Percentiles rank a stretch among this genome's conserved stretches.
Conservation (phyloP, 495 filamentous ascomycete genomes). For the Achaetomiella virescens region DNA sequence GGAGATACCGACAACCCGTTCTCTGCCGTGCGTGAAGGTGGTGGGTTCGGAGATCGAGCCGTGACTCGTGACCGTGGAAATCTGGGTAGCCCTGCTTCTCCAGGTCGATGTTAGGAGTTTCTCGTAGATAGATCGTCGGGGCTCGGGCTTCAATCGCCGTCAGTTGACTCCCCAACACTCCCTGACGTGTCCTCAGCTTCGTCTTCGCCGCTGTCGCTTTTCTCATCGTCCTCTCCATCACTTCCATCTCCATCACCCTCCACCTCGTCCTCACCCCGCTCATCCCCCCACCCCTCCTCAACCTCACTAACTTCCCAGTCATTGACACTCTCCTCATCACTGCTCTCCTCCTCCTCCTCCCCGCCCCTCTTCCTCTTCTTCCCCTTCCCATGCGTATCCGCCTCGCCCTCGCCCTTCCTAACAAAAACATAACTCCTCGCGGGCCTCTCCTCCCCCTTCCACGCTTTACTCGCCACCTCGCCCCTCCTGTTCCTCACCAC, state of each 20-base stretch:
- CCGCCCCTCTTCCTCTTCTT: conserved; percentile 35
- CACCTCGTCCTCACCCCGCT: conserved; percentile 3
- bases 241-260: neutral
- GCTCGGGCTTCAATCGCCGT: too few species aligned
- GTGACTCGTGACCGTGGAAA: too few species aligned
- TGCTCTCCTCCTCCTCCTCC: conserved; percentile 21
- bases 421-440: conserved; percentile 78
- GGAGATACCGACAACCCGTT: too few species aligned
- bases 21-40: too few species aligned
- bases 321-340: conserved; percentile 6
- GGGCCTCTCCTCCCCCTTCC: conserved; percentile 72
- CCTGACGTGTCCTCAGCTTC: neutral
- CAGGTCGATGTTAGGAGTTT: too few species aligned
- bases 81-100: too few species aligned
- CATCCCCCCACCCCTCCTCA: conserved; percentile 6
- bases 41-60: too few species aligned
- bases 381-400: conserved; percentile 36
- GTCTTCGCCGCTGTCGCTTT: neutral
- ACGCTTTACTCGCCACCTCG: conserved; percentile 40
- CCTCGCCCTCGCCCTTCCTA: conserved; percentile 40
- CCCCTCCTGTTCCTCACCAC: conserved; percentile 58
- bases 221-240: neutral
- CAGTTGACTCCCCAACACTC: too few species aligned
- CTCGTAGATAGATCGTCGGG: too few species aligned
- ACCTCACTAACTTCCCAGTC: conserved; percentile 5